phyloP scores from a whole-genome alignment of 768 basidiomycete species.

The Steccherinum ochraceum region DNA sequence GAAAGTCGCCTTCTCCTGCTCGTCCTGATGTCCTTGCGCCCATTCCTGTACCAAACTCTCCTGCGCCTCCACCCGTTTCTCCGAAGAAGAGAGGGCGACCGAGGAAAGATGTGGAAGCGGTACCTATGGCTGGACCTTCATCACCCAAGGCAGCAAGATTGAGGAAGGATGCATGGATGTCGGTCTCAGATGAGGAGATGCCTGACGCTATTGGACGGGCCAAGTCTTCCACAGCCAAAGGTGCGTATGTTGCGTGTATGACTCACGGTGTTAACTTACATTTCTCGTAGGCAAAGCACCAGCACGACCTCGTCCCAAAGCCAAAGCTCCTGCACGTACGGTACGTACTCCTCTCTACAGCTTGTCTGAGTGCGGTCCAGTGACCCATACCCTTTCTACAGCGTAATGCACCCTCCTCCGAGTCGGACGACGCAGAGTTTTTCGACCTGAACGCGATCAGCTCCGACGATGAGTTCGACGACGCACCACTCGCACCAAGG shows the following conservation, averaged over 20 bases:
- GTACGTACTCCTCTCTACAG: too few species aligned
- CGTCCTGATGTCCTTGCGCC: too few species aligned
- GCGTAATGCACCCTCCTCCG: too few species aligned
- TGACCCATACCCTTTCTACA: background rate
- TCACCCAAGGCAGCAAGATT: background rate
- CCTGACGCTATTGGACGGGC: background rate
- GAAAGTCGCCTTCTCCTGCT: too few species aligned
- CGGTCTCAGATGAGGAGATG: background rate
- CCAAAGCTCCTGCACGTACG: background rate
- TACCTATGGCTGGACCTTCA: background rate
- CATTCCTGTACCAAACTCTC: too few species aligned
- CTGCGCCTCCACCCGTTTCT: too few species aligned
- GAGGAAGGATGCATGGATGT: background rate
- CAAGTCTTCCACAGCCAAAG: background rate
- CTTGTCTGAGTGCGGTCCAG: background rate
- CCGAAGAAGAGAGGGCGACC: constrained; percentile 1
- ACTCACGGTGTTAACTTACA: background rate
- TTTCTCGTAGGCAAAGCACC: background rate
- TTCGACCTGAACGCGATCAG: constrained; percentile 22
- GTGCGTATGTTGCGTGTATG: background rate
- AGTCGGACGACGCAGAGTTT: constrained; percentile 15
- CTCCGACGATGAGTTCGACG: constrained; percentile 13
- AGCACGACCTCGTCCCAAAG: background rate
- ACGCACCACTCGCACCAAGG: background rate
- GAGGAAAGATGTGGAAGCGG: background rate